These are phyloP conservation scores for Triticum timopheevii DNA, from an alignment of 176 grass and related monocot species.

Conservation along the genomic window DNA sequence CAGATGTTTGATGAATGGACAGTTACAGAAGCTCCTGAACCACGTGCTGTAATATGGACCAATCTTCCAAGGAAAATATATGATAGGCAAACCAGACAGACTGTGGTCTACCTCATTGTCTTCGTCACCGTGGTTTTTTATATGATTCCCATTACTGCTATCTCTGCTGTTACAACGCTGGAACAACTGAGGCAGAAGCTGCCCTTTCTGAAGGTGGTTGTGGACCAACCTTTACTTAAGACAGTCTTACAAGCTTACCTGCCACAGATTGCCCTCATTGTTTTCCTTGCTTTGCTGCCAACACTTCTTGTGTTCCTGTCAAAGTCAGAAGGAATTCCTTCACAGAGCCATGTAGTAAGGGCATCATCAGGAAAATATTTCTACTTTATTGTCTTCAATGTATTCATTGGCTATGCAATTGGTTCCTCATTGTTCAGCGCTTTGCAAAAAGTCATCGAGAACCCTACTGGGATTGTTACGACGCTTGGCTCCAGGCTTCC, in stretches of 20 bases:
- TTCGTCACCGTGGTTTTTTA: constrained; percentile 81
- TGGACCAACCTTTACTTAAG: constrained; percentile 42
- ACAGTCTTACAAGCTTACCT: constrained; percentile 86
- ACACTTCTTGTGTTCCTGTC: constrained; percentile 74
- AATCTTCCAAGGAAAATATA: constrained; percentile 66
- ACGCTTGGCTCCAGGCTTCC: constrained; percentile 61
- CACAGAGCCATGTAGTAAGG: constrained; percentile 53
- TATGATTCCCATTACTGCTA: constrained; percentile 59
- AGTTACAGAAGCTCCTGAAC: constrained; percentile 82
- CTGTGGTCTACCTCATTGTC: constrained; percentile 58
- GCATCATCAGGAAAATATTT: constrained; percentile 91
- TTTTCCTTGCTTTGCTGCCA: constrained; percentile 88
- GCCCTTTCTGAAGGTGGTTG: constrained; percentile 81
- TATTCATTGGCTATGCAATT: constrained; percentile 71
- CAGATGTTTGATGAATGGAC: constrained; percentile 79
- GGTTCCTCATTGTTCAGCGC: constrained; percentile 35
- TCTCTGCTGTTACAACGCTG: constrained; percentile 85
- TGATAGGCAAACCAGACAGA: constrained; percentile 60
- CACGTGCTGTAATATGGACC: constrained; percentile 66
- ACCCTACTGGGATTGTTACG: neutral
- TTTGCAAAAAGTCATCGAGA: constrained; percentile 39
- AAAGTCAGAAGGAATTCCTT: constrained; percentile 78
- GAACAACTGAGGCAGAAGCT: constrained; percentile 54
- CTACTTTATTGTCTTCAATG: constrained; percentile 91
- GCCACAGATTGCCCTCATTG: constrained; percentile 76